phyloP scores from a whole-genome alignment of 1,284 basidiomycete genomes.

The Erythrobasidium hasegawianum region DNA sequence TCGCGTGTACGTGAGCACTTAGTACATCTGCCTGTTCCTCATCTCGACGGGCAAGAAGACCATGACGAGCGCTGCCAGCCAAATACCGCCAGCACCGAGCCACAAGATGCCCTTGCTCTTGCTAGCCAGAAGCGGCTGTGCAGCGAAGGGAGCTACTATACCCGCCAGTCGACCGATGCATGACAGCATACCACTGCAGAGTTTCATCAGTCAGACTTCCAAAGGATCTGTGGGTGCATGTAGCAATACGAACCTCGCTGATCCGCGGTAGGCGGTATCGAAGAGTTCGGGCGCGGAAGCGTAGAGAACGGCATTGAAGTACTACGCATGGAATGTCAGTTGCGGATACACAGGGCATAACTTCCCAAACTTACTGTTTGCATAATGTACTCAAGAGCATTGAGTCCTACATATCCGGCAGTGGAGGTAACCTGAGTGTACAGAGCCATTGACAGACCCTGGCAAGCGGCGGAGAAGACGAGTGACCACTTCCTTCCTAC shows the following conservation, averaged over 20 bases:
- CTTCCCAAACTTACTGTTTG: slow-evolving; percentile 46
- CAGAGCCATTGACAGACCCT: slow-evolving; percentile 51
- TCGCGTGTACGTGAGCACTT: no score
- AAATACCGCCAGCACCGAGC: slow-evolving; percentile 49
- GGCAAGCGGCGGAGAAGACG: slow-evolving; percentile 49
- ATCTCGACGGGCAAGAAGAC: slow-evolving; percentile 48
- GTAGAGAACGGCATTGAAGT: slow-evolving; percentile 48
- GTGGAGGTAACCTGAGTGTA: slow-evolving; percentile 49
- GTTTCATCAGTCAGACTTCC: slow-evolving; percentile 49
- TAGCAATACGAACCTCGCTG: slow-evolving; percentile 47
- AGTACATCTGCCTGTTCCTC: slow-evolving; percentile 48
- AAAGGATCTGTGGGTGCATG: no score
- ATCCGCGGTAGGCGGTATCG: slow-evolving; percentile 46
- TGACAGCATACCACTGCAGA: slow-evolving; percentile 46
- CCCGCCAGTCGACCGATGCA: slow-evolving; percentile 50
- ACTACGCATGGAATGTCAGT: slow-evolving; percentile 50
- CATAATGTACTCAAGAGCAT: slow-evolving; percentile 50
- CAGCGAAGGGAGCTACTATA: slow-evolving; percentile 50
- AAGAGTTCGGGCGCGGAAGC: slow-evolving; percentile 45
- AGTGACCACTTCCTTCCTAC: slow-evolving; percentile 47
- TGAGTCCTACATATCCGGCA: slow-evolving; percentile 48
- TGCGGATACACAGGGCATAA: neutral
- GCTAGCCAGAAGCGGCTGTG: slow-evolving; percentile 40
- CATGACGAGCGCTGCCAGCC: slow-evolving; percentile 45
- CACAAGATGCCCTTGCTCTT: slow-evolving; percentile 45